These are phyloP conservation scores for Botryotinia narcissicola DNA, from an alignment of 2,329 filamentous ascomycete genomes.

Conservation along the genomic window DNA sequence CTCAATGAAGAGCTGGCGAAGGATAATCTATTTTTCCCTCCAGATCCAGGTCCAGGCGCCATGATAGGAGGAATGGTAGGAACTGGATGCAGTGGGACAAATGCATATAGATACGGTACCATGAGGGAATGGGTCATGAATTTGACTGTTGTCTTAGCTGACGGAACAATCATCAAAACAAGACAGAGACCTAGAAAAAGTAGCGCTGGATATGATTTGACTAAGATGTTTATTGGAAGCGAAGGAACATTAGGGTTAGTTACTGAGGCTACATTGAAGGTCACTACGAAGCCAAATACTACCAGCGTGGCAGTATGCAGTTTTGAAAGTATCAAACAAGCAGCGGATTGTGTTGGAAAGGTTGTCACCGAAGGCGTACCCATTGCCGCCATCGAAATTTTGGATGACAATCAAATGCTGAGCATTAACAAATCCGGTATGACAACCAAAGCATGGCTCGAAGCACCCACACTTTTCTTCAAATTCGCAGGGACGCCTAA, in stretches of 20 bases:
- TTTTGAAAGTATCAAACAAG: constrained; percentile 48
- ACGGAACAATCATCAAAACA: constrained; percentile 88
- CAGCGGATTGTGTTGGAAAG: constrained; percentile 65
- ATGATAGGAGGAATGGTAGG: constrained; percentile 90
- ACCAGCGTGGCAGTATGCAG: constrained; percentile 76
- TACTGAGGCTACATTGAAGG: constrained; percentile 85
- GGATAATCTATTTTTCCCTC: constrained; percentile 84
- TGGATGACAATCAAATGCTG: constrained; percentile 87
- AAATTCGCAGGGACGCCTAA: constrained; percentile 72
- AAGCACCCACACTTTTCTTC: constrained; percentile 78
- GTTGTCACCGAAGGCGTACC: constrained; percentile 80
- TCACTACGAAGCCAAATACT: constrained; percentile 76
- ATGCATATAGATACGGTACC: constrained; percentile 88
- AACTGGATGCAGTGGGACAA: constrained; percentile 73
- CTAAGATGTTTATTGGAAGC: constrained; percentile 82
- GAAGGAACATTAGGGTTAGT: constrained; percentile 90
- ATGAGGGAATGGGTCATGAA: constrained; percentile 93
- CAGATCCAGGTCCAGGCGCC: constrained; percentile 85
- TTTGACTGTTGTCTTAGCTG: constrained; percentile 83
- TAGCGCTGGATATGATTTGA: constrained; percentile 88
- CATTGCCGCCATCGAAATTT: constrained; percentile 86
- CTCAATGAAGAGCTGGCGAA: constrained; percentile 75
- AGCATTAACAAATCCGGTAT: constrained; percentile 64
- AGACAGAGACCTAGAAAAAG: constrained; percentile 84
- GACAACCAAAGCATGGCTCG: constrained; percentile 66